Percentiles rank a stretch among this genome's conserved stretches.
These are phyloP conservation scores for Fusarium falciforme DNA, from an alignment of 2,329 filamentous ascomycete species.

Conservation along the genomic window DNA sequence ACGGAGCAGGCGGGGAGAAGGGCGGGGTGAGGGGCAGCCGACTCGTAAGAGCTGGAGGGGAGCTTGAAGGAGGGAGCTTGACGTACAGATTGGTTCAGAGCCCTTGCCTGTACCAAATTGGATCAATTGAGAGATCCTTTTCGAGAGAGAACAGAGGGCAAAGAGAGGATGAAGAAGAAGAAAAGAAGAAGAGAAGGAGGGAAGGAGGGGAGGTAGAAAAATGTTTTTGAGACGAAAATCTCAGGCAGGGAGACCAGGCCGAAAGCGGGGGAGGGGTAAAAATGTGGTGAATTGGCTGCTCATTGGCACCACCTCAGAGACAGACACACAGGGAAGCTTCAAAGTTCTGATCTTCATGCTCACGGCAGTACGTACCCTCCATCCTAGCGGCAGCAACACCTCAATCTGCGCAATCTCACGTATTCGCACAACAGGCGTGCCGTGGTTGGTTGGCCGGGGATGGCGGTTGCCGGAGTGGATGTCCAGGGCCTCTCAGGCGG, in stretches of 20 bases:
- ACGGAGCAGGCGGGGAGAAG: slow-evolving; percentile 32
- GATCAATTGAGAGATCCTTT: slow-evolving; percentile 44
- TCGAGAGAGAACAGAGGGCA: slow-evolving; percentile 38
- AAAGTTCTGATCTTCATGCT: slow-evolving; percentile 3
- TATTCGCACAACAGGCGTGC: slow-evolving; percentile 38
- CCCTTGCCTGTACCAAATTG: slow-evolving; percentile 45
- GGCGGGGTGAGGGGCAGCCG: slow-evolving; percentile 38
- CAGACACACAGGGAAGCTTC: slow-evolving; percentile 11
- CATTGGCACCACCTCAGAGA: slow-evolving; percentile 16
- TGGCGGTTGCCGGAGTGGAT: slow-evolving; percentile 42
- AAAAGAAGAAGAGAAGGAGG: slow-evolving; percentile 35
- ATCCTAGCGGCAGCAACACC: slow-evolving; percentile 6
- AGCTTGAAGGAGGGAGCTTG: neutral
- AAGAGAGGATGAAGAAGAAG: slow-evolving; percentile 30
- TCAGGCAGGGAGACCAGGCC: slow-evolving; percentile 42
- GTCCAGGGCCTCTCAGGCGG: slow-evolving; percentile 30
- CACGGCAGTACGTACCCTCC: slow-evolving; percentile 5
- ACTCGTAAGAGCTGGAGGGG: slow-evolving; percentile 15
- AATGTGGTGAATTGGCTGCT: slow-evolving; percentile 22
- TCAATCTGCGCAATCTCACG: slow-evolving; percentile 30
- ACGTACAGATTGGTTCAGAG: slow-evolving; percentile 42
- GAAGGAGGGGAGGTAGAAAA: slow-evolving; percentile 35
- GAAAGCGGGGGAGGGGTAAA: slow-evolving; percentile 52
- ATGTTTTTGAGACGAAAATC: slow-evolving; percentile 39
- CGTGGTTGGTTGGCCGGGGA: slow-evolving; percentile 34